Evolutionary conservation across 2,329 filamentous ascomycete genomes (phyloP).

Genomic region (Fusarium stilboides): DNA sequence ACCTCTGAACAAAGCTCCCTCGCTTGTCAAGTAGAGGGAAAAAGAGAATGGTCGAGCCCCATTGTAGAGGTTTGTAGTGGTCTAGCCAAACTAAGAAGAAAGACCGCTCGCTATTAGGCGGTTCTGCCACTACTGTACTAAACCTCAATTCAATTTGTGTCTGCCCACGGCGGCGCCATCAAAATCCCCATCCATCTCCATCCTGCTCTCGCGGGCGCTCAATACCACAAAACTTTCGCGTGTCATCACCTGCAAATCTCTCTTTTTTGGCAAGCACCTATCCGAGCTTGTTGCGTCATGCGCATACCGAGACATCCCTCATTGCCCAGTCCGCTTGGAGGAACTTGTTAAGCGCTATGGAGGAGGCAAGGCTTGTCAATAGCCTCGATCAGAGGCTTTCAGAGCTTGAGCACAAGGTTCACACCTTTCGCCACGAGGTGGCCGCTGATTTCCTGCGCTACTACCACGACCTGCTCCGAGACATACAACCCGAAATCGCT

Average conservation of each 20-base stretch:
- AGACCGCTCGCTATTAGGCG: conserved; percentile 32
- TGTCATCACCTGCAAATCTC: conserved; percentile 34
- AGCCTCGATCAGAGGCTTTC: conserved; percentile 68
- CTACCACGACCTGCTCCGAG: conserved; percentile 65
- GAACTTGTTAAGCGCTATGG: conserved; percentile 56
- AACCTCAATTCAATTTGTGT: conserved; percentile 29
- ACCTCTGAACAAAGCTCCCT: background rate
- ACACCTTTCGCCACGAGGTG: conserved; percentile 70
- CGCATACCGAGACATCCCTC: conserved; percentile 53
- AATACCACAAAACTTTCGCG: conserved; percentile 41
- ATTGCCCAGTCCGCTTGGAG: conserved; percentile 52
- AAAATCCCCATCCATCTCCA: conserved; percentile 41
- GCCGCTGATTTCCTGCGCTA: conserved; percentile 70
- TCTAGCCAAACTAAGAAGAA: conserved; percentile 40
- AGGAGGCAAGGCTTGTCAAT: conserved; percentile 63
- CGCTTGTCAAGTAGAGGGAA: background rate
- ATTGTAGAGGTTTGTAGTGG: conserved; percentile 35
- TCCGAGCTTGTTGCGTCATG: conserved; percentile 54
- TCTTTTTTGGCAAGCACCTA: conserved; percentile 31
- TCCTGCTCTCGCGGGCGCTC: conserved; percentile 38
- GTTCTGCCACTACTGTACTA: conserved; percentile 21
- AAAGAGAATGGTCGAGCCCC: conserved; percentile 25
- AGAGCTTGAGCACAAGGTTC: conserved; percentile 71
- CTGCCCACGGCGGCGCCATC: conserved; percentile 26
- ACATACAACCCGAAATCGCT: conserved; percentile 63